phyloP scores from a whole-genome alignment of 2,329 filamentous ascomycete genomes.

The Alternaria gansuensis region DNA sequence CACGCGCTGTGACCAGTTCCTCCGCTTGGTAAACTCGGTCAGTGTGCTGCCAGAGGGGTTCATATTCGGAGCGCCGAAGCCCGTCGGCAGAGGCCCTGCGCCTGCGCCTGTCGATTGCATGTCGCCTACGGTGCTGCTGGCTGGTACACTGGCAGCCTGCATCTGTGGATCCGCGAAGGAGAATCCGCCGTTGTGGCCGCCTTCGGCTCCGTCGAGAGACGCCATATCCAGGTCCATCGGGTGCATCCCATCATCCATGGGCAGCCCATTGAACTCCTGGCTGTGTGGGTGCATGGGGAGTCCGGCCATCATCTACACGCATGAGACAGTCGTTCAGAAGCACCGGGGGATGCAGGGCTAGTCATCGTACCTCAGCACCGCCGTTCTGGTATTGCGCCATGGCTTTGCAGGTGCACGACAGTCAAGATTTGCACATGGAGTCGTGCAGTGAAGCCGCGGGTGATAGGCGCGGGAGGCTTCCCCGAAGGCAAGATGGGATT shows the following conservation, averaged over 20 bases:
- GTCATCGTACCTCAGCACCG: slow-evolving; percentile 45
- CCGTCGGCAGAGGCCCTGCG: slow-evolving; percentile 65
- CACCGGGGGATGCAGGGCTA: slow-evolving; percentile 17
- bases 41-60: slow-evolving; percentile 63
- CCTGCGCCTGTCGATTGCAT: slow-evolving; percentile 57
- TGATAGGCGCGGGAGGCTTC: slow-evolving; percentile 19
- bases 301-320: slow-evolving; percentile 42
- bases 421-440: slow-evolving; percentile 3
- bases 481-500: slow-evolving; percentile 21
- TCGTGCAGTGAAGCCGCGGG: slow-evolving; percentile 6
- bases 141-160: slow-evolving; percentile 37
- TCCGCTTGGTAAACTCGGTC: slow-evolving; percentile 71
- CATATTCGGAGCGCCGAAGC: slow-evolving; percentile 59
- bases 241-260: slow-evolving; percentile 58
- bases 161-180: slow-evolving; percentile 40
- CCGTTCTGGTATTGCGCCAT: slow-evolving; percentile 51
- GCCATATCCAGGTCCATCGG: slow-evolving; percentile 57
- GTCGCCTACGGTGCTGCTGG: slow-evolving; percentile 41
- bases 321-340: slow-evolving; percentile 32
- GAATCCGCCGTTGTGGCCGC: slow-evolving; percentile 31
- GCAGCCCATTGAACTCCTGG: slow-evolving; percentile 43
- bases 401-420: slow-evolving; percentile 25
- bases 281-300: slow-evolving; percentile 40
- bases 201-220: slow-evolving; percentile 38
- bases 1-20: slow-evolving; percentile 87